A percentile compares a stretch with the other conserved stretches of the same genome.
Evolutionary conservation across 1,284 basidiomycete genomes (phyloP).

Genomic region (Entoloma clypeatum): DNA sequence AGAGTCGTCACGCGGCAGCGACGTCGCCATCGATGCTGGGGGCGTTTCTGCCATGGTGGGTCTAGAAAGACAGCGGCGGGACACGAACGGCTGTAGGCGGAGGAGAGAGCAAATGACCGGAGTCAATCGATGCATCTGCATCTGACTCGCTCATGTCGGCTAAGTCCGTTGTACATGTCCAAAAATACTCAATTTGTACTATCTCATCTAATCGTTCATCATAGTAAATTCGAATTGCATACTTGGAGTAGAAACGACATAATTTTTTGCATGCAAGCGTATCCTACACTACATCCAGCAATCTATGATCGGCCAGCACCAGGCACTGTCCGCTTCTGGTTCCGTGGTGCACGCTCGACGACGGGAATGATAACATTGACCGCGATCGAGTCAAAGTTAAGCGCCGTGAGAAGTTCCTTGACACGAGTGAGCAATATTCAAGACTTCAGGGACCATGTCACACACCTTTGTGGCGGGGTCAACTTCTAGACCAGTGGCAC

Average conservation of each 20-base stretch:
- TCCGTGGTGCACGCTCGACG: slow-evolving; percentile 68
- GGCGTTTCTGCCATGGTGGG: neutral
- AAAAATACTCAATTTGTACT: no score
- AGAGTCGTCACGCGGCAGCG: slow-evolving; percentile 1
- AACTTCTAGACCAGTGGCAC: slow-evolving; percentile 73
- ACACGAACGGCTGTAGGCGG: neutral
- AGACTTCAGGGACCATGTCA: slow-evolving; percentile 11
- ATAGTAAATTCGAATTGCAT: no score
- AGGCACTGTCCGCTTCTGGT: slow-evolving; percentile 80
- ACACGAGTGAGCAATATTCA: slow-evolving; percentile 1
- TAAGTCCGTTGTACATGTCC: no score
- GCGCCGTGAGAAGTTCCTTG: slow-evolving; percentile 80
- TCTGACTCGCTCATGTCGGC: no score
- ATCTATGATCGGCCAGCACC: slow-evolving; percentile 56
- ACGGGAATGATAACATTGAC: slow-evolving; percentile 70
- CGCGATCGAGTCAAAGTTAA: slow-evolving; percentile 88
- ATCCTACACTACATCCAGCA: no score
- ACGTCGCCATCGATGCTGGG: neutral
- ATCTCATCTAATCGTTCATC: no score
- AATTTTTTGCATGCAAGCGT: no score
- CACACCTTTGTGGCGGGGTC: slow-evolving; percentile 89
- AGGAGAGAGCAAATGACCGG: neutral
- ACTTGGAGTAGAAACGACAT: no score
- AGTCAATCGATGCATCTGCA: no score
- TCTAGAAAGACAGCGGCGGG: neutral